These are phyloP conservation scores for Diaporthe vaccinii DNA, from an alignment of 2,329 filamentous ascomycete genomes.

Conservation along the genomic window DNA sequence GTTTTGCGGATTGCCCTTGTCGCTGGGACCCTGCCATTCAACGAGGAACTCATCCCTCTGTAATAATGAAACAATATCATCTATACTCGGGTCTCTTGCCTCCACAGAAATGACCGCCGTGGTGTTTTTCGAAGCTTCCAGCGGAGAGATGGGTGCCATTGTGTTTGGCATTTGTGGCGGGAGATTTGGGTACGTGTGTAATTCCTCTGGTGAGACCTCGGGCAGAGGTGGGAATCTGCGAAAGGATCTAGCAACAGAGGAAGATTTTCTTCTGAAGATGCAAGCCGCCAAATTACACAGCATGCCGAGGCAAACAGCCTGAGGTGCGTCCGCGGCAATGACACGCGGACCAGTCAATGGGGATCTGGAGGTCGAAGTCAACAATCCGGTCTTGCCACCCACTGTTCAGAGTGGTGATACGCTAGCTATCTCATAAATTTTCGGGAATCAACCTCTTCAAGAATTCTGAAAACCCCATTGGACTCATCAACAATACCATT, in stretches of 20 bases:
- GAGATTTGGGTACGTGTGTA: background rate
- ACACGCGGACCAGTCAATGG: background rate
- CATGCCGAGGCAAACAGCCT: background rate
- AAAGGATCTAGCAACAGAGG: background rate
- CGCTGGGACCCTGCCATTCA: constrained; percentile 1
- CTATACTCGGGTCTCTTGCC: background rate
- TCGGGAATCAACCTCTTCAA: background rate
- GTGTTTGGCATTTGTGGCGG: background rate
- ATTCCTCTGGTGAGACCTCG: background rate
- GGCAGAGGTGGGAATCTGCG: background rate
- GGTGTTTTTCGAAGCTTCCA: background rate
- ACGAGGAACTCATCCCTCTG: constrained; percentile 1
- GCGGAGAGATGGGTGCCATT: background rate
- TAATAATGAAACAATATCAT: background rate
- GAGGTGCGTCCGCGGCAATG: background rate
- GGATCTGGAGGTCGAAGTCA: background rate
- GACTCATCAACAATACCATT: background rate
- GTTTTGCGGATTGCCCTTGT: background rate
- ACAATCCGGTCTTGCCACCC: background rate
- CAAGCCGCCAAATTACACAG: too few species aligned
- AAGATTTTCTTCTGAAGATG: background rate
- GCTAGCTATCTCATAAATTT: background rate
- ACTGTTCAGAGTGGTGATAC: background rate
- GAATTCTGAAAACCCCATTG: too few species aligned
- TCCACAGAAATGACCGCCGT: background rate